Percentiles rank a stretch among this genome's conserved stretches.
These are phyloP conservation scores for Leccinum rimulosum DNA, from an alignment of 768 basidiomycete species.

Conservation along the genomic window DNA sequence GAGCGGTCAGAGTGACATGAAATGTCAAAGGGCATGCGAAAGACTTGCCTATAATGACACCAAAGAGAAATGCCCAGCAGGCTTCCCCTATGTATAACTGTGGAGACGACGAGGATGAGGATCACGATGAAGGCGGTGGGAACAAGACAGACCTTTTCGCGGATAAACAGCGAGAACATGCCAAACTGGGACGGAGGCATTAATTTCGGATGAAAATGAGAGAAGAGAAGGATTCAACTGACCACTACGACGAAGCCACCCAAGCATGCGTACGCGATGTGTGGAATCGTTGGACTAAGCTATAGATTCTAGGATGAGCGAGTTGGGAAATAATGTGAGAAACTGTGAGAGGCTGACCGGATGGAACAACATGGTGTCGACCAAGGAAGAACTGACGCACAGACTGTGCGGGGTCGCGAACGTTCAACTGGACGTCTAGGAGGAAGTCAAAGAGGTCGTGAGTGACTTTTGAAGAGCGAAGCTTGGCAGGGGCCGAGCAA, in stretches of 20 bases:
- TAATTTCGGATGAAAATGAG: background rate
- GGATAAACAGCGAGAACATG: slow-evolving; percentile 91
- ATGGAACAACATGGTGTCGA: slow-evolving; percentile 45
- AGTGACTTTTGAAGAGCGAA: background rate
- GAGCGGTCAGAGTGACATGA: slow-evolving; percentile 5
- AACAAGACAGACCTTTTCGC: slow-evolving; percentile 63
- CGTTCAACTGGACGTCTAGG: background rate
- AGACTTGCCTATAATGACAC: slow-evolving; percentile 77
- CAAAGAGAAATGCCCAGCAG: slow-evolving; percentile 91
- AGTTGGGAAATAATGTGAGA: background rate
- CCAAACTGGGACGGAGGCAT: slow-evolving; percentile 58
- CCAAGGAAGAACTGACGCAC: background rate
- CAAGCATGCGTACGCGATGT: slow-evolving; percentile 75
- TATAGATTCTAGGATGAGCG: slow-evolving; percentile 7
- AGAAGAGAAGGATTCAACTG: slow-evolving; percentile 24
- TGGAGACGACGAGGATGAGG: slow-evolving; percentile 6
- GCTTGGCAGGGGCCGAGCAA: slow-evolving; percentile 7
- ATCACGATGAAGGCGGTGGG: background rate
- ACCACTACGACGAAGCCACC: slow-evolving; percentile 81
- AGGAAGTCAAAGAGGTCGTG: slow-evolving; percentile 3
- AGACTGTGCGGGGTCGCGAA: slow-evolving; percentile 5
- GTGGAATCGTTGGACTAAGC: slow-evolving; percentile 57
- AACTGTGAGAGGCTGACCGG: slow-evolving; percentile 38
- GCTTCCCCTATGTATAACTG: slow-evolving; percentile 95
- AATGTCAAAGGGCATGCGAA: background rate